Conservation (phyloP, 805 yeast genomes). For the Ogataea wickerhamii region DNA sequence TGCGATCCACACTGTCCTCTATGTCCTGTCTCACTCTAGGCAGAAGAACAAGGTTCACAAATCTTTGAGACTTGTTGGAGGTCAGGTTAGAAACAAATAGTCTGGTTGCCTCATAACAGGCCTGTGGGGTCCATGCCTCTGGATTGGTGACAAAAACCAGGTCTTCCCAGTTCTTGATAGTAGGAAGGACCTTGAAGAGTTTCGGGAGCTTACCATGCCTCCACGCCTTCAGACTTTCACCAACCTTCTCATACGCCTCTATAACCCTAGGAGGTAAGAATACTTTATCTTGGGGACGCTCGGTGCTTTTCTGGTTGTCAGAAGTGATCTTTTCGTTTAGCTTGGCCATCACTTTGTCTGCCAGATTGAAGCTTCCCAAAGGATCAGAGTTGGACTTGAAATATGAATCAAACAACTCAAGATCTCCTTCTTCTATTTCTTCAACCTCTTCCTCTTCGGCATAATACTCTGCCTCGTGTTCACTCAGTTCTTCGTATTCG, state of each 20-base stretch:
- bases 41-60: constrained; percentile 61
- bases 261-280: constrained; percentile 94
- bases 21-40: constrained; percentile 71
- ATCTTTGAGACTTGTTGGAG: constrained; percentile 85
- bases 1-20: constrained; percentile 70
- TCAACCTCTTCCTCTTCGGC: constrained; percentile 55
- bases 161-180: constrained; percentile 93
- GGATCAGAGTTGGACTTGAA: constrained; percentile 38
- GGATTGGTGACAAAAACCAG: constrained; percentile 91
- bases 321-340: constrained; percentile 57
- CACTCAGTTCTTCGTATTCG: constrained; percentile 30
- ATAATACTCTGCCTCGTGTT: constrained; percentile 36
- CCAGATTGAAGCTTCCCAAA: constrained; percentile 60
- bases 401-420: constrained; percentile 77
- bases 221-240: constrained; percentile 80
- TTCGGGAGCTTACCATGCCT: constrained; percentile 97
- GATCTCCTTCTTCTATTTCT: constrained; percentile 74
- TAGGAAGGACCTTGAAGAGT: constrained; percentile 90
- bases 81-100: constrained; percentile 86
- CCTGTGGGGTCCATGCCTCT: constrained; percentile 91
- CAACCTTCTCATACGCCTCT: constrained; percentile 90
- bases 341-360: constrained; percentile 91
- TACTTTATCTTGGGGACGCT: constrained; percentile 64
- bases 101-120: constrained; percentile 91
- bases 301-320: constrained; percentile 25